phyloP scores from a whole-genome alignment of 2,329 filamentous ascomycete genomes.

The Alternaria consortialis region DNA sequence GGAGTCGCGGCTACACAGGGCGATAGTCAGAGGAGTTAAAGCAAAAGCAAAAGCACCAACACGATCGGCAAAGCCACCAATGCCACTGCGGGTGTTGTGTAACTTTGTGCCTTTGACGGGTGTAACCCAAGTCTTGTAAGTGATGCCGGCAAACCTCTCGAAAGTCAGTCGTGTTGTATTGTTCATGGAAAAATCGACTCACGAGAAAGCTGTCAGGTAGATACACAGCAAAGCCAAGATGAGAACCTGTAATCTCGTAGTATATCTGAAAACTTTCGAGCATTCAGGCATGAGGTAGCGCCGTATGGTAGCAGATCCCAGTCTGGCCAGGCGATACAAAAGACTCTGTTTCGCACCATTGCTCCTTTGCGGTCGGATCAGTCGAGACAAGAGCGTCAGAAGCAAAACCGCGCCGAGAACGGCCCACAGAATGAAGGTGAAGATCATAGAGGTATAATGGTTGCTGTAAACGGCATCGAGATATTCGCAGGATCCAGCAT shows the following conservation, averaged over 20 bases:
- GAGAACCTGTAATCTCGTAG: slow-evolving; percentile 10
- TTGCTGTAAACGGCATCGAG: slow-evolving; percentile 12
- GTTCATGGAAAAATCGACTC: background rate
- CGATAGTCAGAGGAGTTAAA: slow-evolving; percentile 12
- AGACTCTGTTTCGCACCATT: slow-evolving; percentile 10
- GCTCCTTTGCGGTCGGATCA: slow-evolving; percentile 1
- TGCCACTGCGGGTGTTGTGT: slow-evolving; percentile 12
- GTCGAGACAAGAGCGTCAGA: slow-evolving; percentile 6
- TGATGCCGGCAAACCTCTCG: slow-evolving; percentile 8
- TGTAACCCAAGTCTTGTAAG: slow-evolving; percentile 16
- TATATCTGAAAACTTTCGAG: slow-evolving; percentile 8
- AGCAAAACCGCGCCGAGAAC: slow-evolving; percentile 8
- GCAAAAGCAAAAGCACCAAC: slow-evolving; percentile 14
- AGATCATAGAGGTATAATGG: slow-evolving; percentile 15
- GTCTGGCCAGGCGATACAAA: slow-evolving; percentile 8
- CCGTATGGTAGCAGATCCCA: background rate
- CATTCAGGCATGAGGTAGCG: background rate
- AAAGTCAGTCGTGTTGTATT: background rate
- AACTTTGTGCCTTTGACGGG: slow-evolving; percentile 6
- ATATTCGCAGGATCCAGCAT: slow-evolving; percentile 11
- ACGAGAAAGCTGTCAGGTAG: slow-evolving; percentile 12
- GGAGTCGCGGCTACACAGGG: slow-evolving; percentile 11
- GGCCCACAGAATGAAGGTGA: slow-evolving; percentile 15
- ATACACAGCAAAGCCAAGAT: slow-evolving; percentile 11
- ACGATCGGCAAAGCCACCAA: slow-evolving; percentile 15